A percentile compares a stretch with the other conserved stretches of the same genome.
These are phyloP conservation scores for Diaporthe ilicicola DNA, from an alignment of 2,329 filamentous ascomycete genomes.

Conservation along the genomic window DNA sequence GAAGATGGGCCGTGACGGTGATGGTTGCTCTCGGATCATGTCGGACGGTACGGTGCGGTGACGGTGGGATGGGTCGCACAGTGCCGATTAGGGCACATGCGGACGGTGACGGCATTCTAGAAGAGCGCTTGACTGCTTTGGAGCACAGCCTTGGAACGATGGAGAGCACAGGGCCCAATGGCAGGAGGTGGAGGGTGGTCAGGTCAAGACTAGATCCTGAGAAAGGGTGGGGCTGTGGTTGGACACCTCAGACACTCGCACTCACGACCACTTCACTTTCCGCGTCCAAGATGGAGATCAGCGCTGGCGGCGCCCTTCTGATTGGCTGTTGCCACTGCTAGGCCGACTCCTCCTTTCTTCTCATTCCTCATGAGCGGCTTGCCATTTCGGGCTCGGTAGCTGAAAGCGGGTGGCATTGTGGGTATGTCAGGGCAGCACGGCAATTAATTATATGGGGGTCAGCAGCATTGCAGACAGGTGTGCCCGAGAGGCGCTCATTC, in stretches of 20 bases:
- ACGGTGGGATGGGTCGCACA: neutral
- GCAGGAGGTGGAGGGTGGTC: neutral
- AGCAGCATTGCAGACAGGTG: neutral
- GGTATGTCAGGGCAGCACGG: no score
- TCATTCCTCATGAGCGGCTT: slow-evolving; percentile 19
- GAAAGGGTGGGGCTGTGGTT: slow-evolving; percentile 16
- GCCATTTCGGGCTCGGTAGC: slow-evolving; percentile 17
- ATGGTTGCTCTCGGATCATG: slow-evolving; percentile 19
- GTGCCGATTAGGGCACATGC: neutral
- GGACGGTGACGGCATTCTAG: slow-evolving; percentile 17
- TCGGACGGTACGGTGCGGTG: slow-evolving; percentile 30
- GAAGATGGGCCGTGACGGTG: slow-evolving; percentile 16
- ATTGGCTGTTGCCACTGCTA: slow-evolving; percentile 16
- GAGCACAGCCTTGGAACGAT: neutral
- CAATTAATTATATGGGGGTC: neutral
- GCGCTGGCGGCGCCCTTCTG: neutral
- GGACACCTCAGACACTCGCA: slow-evolving; percentile 11
- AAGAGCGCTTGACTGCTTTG: slow-evolving; percentile 27
- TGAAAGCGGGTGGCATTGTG: slow-evolving; percentile 4
- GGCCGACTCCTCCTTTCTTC: slow-evolving; percentile 20
- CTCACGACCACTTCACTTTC: slow-evolving; percentile 24
- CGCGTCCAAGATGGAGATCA: slow-evolving; percentile 27
- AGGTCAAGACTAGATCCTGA: slow-evolving; percentile 14
- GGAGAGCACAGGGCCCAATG: slow-evolving; percentile 6
- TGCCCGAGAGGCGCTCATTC: neutral